Evolutionary conservation across 2,329 filamentous ascomycete genomes (phyloP).

Genomic region (Cladosporium sp.): DNA sequence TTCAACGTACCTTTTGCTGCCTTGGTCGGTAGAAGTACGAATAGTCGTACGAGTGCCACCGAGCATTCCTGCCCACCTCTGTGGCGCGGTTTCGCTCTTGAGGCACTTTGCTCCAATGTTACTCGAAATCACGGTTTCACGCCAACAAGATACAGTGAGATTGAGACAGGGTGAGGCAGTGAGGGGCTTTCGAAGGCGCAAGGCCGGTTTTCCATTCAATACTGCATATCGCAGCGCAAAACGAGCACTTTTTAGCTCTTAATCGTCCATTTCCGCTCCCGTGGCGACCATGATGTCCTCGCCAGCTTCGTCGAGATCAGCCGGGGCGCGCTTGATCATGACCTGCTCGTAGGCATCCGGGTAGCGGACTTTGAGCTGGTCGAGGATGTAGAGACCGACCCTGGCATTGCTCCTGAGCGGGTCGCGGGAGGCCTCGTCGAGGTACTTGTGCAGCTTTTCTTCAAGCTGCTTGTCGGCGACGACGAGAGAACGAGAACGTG

Average conservation of each 20-base stretch:
- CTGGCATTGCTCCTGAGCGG: background rate
- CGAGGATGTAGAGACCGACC: background rate
- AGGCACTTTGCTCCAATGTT: background rate
- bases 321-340: background rate
- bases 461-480: background rate
- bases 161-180: background rate
- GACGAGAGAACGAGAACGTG: background rate
- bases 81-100: background rate
- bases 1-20: background rate
- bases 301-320: background rate
- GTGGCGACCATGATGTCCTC: background rate
- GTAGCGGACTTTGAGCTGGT: background rate
- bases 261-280: background rate
- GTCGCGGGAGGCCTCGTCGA: background rate
- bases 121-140: background rate
- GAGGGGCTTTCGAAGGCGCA: background rate
- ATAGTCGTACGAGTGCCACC: background rate
- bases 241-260: background rate
- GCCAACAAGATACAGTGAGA: background rate
- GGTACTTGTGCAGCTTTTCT: background rate
- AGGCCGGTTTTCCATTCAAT: background rate
- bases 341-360: background rate
- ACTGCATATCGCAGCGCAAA: background rate
- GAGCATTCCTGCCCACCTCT: background rate
- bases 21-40: background rate